These are phyloP conservation scores for Yamadazyma kitorensis DNA, from an alignment of 805 yeast genomes.

Conservation along the genomic window DNA sequence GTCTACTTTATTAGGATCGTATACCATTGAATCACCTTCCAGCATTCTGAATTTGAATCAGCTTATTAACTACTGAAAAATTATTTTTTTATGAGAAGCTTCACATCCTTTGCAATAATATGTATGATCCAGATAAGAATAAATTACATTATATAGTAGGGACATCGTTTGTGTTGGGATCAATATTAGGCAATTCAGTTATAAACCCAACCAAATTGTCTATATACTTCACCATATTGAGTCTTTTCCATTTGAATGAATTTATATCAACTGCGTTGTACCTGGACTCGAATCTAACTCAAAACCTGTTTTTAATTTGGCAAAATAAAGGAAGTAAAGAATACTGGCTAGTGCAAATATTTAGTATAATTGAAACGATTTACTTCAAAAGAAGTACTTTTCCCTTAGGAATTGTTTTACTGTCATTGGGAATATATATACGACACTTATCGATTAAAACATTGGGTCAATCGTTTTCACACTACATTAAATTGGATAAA, in stretches of 20 bases:
- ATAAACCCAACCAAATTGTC: slow-evolving; percentile 1
- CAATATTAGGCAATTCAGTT: slow-evolving; percentile 10
- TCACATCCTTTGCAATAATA: too few relatives aligned
- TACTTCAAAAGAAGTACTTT: slow-evolving; percentile 4
- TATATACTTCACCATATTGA: slow-evolving; percentile 1
- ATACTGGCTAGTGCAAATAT: slow-evolving; percentile 27
- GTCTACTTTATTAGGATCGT: slow-evolving; percentile 27
- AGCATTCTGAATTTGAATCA: not conserved
- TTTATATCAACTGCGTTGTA: slow-evolving; percentile 23
- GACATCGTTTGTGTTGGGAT: slow-evolving; percentile 19
- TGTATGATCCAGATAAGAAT: slow-evolving; percentile 13
- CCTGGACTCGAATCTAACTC: slow-evolving; percentile 22
- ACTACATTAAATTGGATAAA: slow-evolving; percentile 23
- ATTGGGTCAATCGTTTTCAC: slow-evolving; percentile 36
- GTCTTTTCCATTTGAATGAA: slow-evolving; percentile 19
- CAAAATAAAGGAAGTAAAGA: slow-evolving; percentile 33
- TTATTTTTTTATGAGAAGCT: too few relatives aligned
- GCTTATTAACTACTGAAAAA: not conserved
- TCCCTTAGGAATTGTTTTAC: not conserved
- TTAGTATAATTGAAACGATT: slow-evolving; percentile 21
- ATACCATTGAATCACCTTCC: slow-evolving; percentile 8
- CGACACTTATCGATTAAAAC: slow-evolving; percentile 29
- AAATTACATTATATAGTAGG: slow-evolving; percentile 18
- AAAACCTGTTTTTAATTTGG: slow-evolving; percentile 31
- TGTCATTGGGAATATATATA: slow-evolving; percentile 21